Conservation (phyloP, 345 rosid genomes). For the Dimocarpus longan region DNA sequence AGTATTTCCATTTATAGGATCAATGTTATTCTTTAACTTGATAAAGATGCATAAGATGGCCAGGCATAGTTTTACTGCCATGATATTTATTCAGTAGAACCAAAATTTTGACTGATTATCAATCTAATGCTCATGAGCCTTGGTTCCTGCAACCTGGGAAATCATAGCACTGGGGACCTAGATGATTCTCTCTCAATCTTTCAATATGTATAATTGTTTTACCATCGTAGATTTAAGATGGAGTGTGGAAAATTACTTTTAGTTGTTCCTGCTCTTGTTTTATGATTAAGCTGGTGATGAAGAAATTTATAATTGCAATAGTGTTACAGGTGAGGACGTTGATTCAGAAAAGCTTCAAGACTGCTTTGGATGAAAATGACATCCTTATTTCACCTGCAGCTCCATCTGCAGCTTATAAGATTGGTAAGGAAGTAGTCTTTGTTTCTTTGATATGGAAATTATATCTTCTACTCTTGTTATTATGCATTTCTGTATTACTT, state of each 20-base stretch:
- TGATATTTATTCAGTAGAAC: not conserved
- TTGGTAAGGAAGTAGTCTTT: conserved; percentile 46
- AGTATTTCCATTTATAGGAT: not conserved
- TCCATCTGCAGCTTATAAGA: conserved; percentile 87
- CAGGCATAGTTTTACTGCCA: not conserved
- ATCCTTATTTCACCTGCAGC: conserved; percentile 92
- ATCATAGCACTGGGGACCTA: not conserved
- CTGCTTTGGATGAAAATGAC: conserved; percentile 71
- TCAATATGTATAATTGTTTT: not conserved
- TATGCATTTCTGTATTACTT: too few relatives aligned
- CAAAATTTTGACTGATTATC: not conserved
- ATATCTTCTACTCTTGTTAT: not conserved
- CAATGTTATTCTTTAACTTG: not conserved
- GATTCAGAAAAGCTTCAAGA: conserved; percentile 66
- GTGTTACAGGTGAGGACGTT: conserved; percentile 76
- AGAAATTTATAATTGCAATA: conserved; percentile 31
- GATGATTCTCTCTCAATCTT: not conserved
- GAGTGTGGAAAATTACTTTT: not conserved
- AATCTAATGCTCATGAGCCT: not conserved
- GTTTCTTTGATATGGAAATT: not conserved
- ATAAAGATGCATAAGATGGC: conserved; percentile 11
- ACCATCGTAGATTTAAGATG: not conserved
- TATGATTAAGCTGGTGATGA: conserved; percentile 19
- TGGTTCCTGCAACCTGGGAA: conserved; percentile 9
- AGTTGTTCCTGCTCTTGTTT: not conserved